A percentile compares a stretch with the other conserved stretches of the same genome.
Conservation (phyloP, 169 alveolate species). For the Besnoitia besnoiti region DNA sequence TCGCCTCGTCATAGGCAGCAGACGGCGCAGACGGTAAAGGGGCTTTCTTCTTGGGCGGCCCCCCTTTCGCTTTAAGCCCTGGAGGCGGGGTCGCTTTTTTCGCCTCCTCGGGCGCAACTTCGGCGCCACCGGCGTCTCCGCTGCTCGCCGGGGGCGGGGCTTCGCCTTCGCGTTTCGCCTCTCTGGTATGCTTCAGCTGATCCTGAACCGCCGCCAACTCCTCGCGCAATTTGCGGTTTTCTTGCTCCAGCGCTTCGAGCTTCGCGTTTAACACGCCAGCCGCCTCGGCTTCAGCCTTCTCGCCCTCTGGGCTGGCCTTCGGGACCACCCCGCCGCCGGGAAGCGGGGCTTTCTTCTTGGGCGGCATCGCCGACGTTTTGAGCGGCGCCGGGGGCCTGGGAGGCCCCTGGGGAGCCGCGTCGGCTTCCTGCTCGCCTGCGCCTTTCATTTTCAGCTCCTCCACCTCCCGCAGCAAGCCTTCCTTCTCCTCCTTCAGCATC, state of each 20-base stretch:
- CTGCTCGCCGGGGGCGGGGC: not conserved
- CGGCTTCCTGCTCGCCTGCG: too few relatives aligned
- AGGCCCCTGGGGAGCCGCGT: too few relatives aligned
- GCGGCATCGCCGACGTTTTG: not conserved
- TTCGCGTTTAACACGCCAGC: not conserved
- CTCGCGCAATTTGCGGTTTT: not conserved
- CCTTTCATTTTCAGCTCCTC: not conserved
- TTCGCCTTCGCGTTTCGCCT: not conserved
- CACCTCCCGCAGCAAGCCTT: not conserved
- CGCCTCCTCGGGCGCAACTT: not conserved
- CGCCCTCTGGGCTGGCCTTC: not conserved
- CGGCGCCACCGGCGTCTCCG: not conserved
- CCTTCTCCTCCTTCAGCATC: not conserved
- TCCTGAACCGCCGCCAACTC: not conserved
- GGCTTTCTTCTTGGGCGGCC: not conserved
- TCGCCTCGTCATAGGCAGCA: not conserved
- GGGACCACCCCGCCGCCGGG: not conserved
- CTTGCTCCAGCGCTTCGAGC: not conserved
- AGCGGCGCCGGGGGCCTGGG: too few relatives aligned
- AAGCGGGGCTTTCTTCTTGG: not conserved
- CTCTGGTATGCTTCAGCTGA: not conserved
- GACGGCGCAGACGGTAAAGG: not conserved
- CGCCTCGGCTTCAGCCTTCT: not conserved
- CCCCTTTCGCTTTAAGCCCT: not conserved
- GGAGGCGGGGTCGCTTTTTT: too few relatives aligned